phyloP scores from a whole-genome alignment of 2,329 filamentous ascomycete genomes.

The Fusarium vanettenii region DNA sequence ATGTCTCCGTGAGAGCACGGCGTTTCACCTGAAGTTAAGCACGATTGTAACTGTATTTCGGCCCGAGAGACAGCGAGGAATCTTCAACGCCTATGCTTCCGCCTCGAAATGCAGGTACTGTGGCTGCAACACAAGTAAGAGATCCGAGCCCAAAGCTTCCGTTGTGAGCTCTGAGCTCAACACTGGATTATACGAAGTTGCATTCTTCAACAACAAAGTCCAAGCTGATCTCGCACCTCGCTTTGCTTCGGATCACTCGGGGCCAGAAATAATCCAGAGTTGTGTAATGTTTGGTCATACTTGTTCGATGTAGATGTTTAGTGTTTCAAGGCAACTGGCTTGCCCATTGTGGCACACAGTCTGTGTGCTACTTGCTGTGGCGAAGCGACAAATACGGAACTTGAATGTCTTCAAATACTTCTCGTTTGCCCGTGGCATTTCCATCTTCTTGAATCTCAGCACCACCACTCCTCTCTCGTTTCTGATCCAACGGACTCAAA shows the following conservation, averaged over 20 bases:
- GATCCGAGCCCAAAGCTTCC: background rate
- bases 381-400: background rate
- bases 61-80: background rate
- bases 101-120: background rate
- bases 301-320: background rate
- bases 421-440: background rate
- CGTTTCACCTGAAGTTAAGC: background rate
- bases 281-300: slow-evolving; percentile 1
- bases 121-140: background rate
- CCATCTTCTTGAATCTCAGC: background rate
- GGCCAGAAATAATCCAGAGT: background rate
- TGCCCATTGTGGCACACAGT: background rate
- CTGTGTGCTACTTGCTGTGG: background rate
- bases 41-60: background rate
- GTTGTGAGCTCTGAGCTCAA: background rate
- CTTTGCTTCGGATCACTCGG: background rate
- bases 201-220: background rate
- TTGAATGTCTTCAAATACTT: background rate
- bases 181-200: background rate
- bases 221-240: too few relatives aligned
- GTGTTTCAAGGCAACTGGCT: background rate
- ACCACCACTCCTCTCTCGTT: slow-evolving; percentile 1
- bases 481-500: background rate
- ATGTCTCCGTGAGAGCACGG: background rate
- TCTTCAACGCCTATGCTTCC: background rate